Conservation (phyloP, 202 grass and related monocot genomes). For the Sporobolus alterniflorus region DNA sequence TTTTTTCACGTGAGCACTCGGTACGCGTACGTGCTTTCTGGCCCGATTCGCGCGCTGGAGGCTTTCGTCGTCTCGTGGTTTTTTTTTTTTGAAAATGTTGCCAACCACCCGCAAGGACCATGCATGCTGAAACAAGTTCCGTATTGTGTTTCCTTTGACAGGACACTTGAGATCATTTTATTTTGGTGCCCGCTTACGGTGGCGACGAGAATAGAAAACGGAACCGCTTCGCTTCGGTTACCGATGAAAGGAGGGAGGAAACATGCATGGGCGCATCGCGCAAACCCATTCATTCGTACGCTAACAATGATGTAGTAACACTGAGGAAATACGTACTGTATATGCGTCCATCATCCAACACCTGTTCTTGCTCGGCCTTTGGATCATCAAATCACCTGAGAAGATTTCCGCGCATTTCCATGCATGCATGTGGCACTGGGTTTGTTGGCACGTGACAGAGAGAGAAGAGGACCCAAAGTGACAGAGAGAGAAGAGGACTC, state of each 20-base stretch:
- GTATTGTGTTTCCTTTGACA: not conserved
- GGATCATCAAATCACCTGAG: constrained; percentile 49
- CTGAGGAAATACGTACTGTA: not conserved
- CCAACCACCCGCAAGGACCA: constrained; percentile 14
- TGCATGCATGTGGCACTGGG: not conserved
- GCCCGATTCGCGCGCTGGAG: constrained; percentile 9
- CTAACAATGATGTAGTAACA: not conserved
- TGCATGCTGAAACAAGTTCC: not conserved
- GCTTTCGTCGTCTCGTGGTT: constrained; percentile 3
- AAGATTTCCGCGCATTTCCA: constrained; percentile 34
- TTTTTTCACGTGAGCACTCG: constrained; percentile 37
- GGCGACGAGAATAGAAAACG: not conserved
- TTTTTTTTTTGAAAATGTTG: constrained; percentile 10
- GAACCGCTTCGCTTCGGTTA: not conserved
- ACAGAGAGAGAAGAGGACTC: not conserved
- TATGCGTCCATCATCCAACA: too few species aligned
- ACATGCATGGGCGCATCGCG: not conserved
- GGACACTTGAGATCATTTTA: constrained; percentile 3
- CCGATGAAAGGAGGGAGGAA: not conserved
- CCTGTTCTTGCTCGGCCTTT: constrained; percentile 2
- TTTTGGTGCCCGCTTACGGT: too few species aligned
- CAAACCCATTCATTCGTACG: not conserved
- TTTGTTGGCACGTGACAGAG: constrained; percentile 38
- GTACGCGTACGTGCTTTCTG: not conserved
- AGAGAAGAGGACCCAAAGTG: too few species aligned